These are phyloP conservation scores for Aleurites moluccanus DNA, from an alignment of 441 rosid genomes.

Conservation along the genomic window DNA sequence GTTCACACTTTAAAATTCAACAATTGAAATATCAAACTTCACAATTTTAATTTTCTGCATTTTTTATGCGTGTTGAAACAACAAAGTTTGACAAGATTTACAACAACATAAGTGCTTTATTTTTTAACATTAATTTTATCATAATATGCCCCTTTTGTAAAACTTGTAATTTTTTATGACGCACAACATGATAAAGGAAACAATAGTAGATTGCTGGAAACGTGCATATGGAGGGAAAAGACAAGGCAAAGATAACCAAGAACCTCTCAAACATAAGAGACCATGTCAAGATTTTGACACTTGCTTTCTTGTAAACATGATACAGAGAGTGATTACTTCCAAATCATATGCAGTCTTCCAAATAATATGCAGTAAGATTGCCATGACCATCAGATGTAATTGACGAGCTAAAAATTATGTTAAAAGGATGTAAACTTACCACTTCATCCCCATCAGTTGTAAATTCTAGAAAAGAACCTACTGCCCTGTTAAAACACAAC, in stretches of 20 bases:
- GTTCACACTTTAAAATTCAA: not conserved
- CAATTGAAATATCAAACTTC: not conserved
- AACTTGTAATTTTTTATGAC: too few relatives aligned
- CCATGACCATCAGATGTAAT: not conserved
- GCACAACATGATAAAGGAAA: too few relatives aligned
- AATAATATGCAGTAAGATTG: not conserved
- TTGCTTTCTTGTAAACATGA: not conserved
- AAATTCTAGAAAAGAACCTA: conserved; percentile 96
- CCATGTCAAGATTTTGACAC: not conserved
- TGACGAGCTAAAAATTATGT: not conserved
- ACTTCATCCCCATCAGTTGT: conserved; percentile 81
- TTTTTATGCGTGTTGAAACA: not conserved
- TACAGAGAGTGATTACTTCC: not conserved
- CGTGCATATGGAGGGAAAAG: not conserved
- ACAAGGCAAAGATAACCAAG: too few relatives aligned
- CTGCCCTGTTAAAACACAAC: conserved; percentile 63
- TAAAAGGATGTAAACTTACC: conserved; percentile 50
- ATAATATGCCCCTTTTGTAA: too few relatives aligned
- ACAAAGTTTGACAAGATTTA: too few relatives aligned
- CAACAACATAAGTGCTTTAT: too few relatives aligned
- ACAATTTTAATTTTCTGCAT: not conserved
- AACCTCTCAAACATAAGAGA: too few relatives aligned
- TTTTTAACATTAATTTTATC: too few relatives aligned
- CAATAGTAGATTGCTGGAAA: not conserved
- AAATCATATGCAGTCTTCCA: not conserved